A percentile compares a stretch with the other conserved stretches of the same genome.
phyloP scores from a whole-genome alignment of 1,284 basidiomycete species.

The Moesziomyces sp. region DNA sequence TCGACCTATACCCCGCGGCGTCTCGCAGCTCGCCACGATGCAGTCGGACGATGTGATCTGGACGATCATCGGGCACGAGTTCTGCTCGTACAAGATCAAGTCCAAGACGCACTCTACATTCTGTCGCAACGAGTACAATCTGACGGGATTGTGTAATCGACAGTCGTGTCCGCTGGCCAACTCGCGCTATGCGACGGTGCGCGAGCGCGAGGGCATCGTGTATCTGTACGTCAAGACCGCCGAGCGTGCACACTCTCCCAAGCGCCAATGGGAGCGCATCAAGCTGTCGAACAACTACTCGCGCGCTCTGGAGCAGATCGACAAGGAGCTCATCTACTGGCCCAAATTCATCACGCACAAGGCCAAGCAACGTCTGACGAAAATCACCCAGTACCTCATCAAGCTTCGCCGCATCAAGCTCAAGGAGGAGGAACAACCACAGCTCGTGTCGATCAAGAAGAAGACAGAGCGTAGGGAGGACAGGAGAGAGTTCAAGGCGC shows the following conservation, averaged over 20 bases:
- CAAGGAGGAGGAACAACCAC: conserved; percentile 81
- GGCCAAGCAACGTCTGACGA: conserved; percentile 98
- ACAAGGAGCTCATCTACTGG: conserved; percentile 95
- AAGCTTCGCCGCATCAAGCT: conserved; percentile 93
- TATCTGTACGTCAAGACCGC: conserved; percentile 99
- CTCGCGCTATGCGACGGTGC: conserved; percentile 93
- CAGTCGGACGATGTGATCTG: conserved; percentile 67
- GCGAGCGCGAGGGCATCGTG: conserved; percentile 90
- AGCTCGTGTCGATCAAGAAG: conserved; percentile 94
- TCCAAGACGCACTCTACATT: conserved; percentile 75
- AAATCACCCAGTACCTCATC: conserved; percentile 99
- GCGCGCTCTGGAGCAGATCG: conserved; percentile 82
- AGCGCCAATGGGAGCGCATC: conserved; percentile 96
- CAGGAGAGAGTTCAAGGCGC: conserved; percentile 91
- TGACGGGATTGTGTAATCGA: conserved; percentile 94
- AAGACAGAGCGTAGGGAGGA: conserved; percentile 95
- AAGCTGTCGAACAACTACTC: conserved; percentile 93
- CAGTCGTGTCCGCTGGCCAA: conserved; percentile 98
- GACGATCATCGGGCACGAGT: conserved; percentile 64
- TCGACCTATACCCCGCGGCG: too few relatives aligned
- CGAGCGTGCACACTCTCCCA: conserved; percentile 93
- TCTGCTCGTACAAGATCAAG: conserved; percentile 67
- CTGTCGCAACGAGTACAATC: conserved; percentile 98
- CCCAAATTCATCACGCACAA: conserved; percentile 97
- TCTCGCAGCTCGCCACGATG: conserved; percentile 21